A percentile compares a stretch with the other conserved stretches of the same genome.
Conservation (phyloP, 169 alveolate genomes). For the Neospora caninum region DNA sequence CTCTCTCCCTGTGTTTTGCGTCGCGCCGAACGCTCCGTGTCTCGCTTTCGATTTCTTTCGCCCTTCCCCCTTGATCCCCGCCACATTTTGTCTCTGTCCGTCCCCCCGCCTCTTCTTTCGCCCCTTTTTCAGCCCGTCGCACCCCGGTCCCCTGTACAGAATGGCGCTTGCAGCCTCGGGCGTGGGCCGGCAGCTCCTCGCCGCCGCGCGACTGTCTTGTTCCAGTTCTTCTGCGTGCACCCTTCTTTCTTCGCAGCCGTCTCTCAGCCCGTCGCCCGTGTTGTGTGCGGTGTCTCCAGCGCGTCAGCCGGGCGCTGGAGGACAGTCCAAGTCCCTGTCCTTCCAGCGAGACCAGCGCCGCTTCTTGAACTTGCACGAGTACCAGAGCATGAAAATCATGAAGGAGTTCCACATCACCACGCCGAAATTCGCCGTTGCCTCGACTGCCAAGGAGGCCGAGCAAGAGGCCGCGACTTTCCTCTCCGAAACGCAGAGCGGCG, state of each 20-base stretch:
- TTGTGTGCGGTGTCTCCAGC: too few relatives aligned
- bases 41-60: too few relatives aligned
- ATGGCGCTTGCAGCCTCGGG: neutral
- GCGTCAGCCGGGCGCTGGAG: neutral
- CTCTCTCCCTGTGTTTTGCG: too few relatives aligned
- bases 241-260: neutral
- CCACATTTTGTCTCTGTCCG: neutral
- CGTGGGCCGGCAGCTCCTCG: neutral
- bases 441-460: slow-evolving; percentile 56
- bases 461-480: slow-evolving; percentile 32
- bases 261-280: too few relatives aligned
- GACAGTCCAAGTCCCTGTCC: slow-evolving; percentile 5
- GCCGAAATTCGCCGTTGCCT: slow-evolving; percentile 37
- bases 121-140: neutral
- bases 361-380: slow-evolving; percentile 75
- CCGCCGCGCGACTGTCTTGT: neutral
- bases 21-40: too few relatives aligned
- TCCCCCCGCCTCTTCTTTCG: neutral
- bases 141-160: neutral
- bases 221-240: neutral
- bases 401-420: neutral
- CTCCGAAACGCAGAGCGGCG: neutral
- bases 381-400: slow-evolving; percentile 63
- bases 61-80: too few relatives aligned
- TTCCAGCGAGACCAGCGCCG: slow-evolving; percentile 61